phyloP scores from a whole-genome alignment of 1,139 yeast species.

The Saccharomyces pastorianus region DNA sequence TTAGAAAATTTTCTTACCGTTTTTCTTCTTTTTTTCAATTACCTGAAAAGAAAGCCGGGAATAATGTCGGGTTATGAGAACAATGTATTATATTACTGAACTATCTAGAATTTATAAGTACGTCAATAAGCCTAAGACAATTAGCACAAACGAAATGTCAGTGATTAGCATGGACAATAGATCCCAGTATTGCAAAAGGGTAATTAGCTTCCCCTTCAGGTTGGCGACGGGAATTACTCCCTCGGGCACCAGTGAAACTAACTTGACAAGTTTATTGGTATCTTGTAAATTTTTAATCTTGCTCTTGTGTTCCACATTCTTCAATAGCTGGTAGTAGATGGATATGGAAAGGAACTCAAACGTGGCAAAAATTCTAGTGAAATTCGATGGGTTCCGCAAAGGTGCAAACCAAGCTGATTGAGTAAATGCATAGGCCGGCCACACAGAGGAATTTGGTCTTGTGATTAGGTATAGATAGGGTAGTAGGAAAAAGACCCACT shows the following conservation, averaged over 20 bases:
- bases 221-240: slow-evolving; percentile 28
- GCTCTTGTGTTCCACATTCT: slow-evolving; percentile 23
- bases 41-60: not conserved
- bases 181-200: slow-evolving; percentile 35
- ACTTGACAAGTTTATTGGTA: slow-evolving; percentile 25
- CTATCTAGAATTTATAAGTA: slow-evolving; percentile 10
- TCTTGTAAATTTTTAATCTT: slow-evolving; percentile 24
- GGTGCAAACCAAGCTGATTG: slow-evolving; percentile 1
- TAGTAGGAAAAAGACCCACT: slow-evolving; percentile 26
- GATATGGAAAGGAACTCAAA: slow-evolving; percentile 33
- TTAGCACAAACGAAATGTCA: slow-evolving; percentile 37
- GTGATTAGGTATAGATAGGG: slow-evolving; percentile 27
- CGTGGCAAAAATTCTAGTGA: slow-evolving; percentile 33
- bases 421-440: not conserved
- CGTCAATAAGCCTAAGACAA: slow-evolving; percentile 33
- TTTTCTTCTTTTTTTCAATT: not conserved
- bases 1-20: not conserved
- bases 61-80: not conserved
- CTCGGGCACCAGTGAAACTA: slow-evolving; percentile 29
- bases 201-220: slow-evolving; percentile 23
- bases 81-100: slow-evolving; percentile 7
- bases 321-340: slow-evolving; percentile 28
- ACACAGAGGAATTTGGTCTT: slow-evolving; percentile 10
- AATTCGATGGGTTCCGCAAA: slow-evolving; percentile 23
- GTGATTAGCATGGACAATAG: slow-evolving; percentile 33